Evolutionary conservation across 192 early-diverging fungal genomes (phyloP).

Genomic region (Backusella westeae): DNA sequence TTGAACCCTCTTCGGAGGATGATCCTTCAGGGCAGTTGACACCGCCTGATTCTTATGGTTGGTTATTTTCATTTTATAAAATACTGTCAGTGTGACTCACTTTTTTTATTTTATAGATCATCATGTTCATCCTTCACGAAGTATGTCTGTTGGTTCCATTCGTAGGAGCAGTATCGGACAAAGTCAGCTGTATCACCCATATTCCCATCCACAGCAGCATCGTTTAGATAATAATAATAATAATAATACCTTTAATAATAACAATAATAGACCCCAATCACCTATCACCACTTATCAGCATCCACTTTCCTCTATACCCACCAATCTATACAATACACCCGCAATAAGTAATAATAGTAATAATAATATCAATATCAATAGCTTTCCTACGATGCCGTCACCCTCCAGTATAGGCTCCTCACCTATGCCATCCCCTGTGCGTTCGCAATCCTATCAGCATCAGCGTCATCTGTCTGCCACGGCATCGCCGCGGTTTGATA

Average conservation of each 20-base stretch:
- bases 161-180: background rate
- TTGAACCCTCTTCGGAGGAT: slow-evolving; percentile 22
- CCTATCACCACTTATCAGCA: background rate
- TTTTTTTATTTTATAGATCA: background rate
- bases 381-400: background rate
- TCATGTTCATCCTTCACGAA: background rate
- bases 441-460: background rate
- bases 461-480: background rate
- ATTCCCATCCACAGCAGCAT: background rate
- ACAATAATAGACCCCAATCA: background rate
- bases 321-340: background rate
- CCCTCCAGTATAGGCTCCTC: background rate
- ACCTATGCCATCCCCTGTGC: background rate
- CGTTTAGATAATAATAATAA: slow-evolving; percentile 8
- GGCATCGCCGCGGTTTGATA: slow-evolving; percentile 10
- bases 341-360: background rate
- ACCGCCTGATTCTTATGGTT: slow-evolving; percentile 5
- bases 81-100: too few species aligned
- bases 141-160: slow-evolving; percentile 26
- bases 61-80: background rate
- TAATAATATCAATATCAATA: background rate
- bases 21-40: slow-evolving; percentile 14
- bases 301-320: slow-evolving; percentile 5
- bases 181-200: background rate
- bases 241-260: background rate